phyloP scores from a whole-genome alignment of 2,329 filamentous ascomycete species.

The Trichoderma arundinaceum region DNA sequence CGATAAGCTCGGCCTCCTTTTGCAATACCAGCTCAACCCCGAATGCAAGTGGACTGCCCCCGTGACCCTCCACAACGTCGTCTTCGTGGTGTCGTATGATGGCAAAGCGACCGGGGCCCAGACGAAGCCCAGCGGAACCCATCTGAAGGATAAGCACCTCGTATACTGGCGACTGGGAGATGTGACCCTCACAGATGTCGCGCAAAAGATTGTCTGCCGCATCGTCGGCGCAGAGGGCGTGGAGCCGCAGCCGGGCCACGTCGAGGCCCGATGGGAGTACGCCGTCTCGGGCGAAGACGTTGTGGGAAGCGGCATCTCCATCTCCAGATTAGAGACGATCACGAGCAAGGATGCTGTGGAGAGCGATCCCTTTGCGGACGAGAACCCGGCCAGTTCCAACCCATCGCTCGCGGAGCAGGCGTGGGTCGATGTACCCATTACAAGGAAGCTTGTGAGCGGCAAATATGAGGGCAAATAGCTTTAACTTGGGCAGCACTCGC shows the following conservation, averaged over 20 bases:
- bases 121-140: slow-evolving; percentile 80
- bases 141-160: slow-evolving; percentile 75
- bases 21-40: slow-evolving; percentile 85
- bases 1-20: slow-evolving; percentile 82
- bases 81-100: slow-evolving; percentile 74
- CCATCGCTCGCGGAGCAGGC: slow-evolving; percentile 40
- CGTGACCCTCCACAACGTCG: slow-evolving; percentile 69
- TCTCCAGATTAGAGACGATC: slow-evolving; percentile 59
- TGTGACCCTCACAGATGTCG: slow-evolving; percentile 68
- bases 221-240: slow-evolving; percentile 74
- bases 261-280: slow-evolving; percentile 84
- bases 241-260: slow-evolving; percentile 72
- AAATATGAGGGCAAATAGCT: slow-evolving; percentile 67
- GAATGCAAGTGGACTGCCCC: slow-evolving; percentile 55
- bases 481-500: neutral
- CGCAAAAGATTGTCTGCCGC: slow-evolving; percentile 80
- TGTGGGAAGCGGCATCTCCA: slow-evolving; percentile 66
- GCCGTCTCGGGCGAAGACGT: slow-evolving; percentile 49
- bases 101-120: slow-evolving; percentile 71
- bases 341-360: slow-evolving; percentile 57
- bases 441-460: slow-evolving; percentile 73
- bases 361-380: slow-evolving; percentile 73
- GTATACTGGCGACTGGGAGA: slow-evolving; percentile 84
- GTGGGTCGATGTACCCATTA: slow-evolving; percentile 72
- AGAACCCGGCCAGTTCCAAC: slow-evolving; percentile 37